Percentiles rank a stretch among this genome's conserved stretches.
phyloP scores from a whole-genome alignment of 768 basidiomycete genomes.

The Lenzites betulinus region DNA sequence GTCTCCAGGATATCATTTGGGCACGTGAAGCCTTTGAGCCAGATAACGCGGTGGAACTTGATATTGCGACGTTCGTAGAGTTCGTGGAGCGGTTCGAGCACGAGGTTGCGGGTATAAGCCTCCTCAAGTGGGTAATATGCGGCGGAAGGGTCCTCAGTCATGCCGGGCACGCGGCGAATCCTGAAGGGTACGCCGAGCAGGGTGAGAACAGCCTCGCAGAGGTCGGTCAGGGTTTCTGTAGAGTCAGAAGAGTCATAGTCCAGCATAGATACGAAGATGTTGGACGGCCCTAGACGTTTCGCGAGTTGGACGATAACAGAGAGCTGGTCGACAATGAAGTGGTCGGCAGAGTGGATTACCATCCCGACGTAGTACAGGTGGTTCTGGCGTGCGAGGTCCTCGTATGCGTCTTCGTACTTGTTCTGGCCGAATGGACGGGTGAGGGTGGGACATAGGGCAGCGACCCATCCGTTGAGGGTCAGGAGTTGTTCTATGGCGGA shows the following conservation, averaged over 20 bases:
- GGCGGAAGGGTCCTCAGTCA: constrained; percentile 86
- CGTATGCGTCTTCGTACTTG: constrained; percentile 81
- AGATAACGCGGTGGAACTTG: constrained; percentile 87
- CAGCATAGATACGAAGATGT: constrained; percentile 96
- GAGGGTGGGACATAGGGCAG: constrained; percentile 91
- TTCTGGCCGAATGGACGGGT: constrained; percentile 95
- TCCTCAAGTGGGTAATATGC: constrained; percentile 97
- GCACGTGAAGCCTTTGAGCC: constrained; percentile 99
- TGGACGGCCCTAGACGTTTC: constrained; percentile 82
- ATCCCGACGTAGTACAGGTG: constrained; percentile 94
- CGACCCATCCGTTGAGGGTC: constrained; percentile 98
- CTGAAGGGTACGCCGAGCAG: constrained; percentile 92
- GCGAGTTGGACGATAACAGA: constrained; percentile 97
- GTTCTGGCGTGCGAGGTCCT: constrained; percentile 81
- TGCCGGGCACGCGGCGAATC: constrained; percentile 87
- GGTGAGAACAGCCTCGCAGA: constrained; percentile 93
- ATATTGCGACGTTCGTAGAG: constrained; percentile 75
- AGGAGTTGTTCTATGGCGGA: constrained; percentile 90
- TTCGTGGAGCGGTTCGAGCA: constrained; percentile 87
- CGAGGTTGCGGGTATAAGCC: constrained; percentile 91
- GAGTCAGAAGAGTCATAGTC: constrained; percentile 96
- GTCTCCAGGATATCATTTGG: constrained; percentile 98
- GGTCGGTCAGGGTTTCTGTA: constrained; percentile 89
- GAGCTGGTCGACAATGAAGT: constrained; percentile 97
- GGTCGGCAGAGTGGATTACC: constrained; percentile 96